Base-by-base conservation (phyloP, 768 basidiomycete genomes). In the Leucocoprinus leucothites region DNA sequence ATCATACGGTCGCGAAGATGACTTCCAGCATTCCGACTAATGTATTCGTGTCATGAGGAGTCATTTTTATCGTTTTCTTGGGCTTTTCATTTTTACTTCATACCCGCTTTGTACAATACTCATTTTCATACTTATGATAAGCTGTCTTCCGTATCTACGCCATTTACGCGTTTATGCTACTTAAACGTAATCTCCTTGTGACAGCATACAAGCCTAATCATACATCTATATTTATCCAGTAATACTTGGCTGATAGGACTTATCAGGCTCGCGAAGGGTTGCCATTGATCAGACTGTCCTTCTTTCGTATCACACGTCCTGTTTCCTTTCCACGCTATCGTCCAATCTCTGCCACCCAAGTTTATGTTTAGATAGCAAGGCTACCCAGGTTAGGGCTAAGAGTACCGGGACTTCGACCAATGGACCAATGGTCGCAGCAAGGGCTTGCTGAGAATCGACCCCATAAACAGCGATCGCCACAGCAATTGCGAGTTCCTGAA, bases 391-490 rank as follows among this genome's bases (percentile, higher is more conserved):
- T 53, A 92, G 67, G 1, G 74, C 73, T 13, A 92, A 77, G 43
- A 92, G 69, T 1, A 91, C 88, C 0, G 89, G 91, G 0, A 94
- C 91, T 63, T 90, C 86, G 0, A 87, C 82, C n/a, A 89, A 71
- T 0, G 86, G 87, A 0, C 88, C 87, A 19, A 89, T 85, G 0
- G 90, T 91, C 0, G 90, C 89, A 0, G 91, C 91, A 0, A 94
- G 74, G 0, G 88, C 90, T 69, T 94, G 85, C 52, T 87, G 83
- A 0, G 88, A 90, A 4, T 82, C 77, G 4, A 87, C 82, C 2
- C 92, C 91, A 67, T 85, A 94, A 0, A 86, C 82, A 40, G 91
- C 31, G 11, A 31, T 86, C 2, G 85, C 79, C 0, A 93, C 85
- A 0, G 92, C 91, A 51, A 94, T 94, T 0, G 91, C 89, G 7